Conservation (phyloP, 768 basidiomycete genomes). For the Daedalea quercina region DNA sequence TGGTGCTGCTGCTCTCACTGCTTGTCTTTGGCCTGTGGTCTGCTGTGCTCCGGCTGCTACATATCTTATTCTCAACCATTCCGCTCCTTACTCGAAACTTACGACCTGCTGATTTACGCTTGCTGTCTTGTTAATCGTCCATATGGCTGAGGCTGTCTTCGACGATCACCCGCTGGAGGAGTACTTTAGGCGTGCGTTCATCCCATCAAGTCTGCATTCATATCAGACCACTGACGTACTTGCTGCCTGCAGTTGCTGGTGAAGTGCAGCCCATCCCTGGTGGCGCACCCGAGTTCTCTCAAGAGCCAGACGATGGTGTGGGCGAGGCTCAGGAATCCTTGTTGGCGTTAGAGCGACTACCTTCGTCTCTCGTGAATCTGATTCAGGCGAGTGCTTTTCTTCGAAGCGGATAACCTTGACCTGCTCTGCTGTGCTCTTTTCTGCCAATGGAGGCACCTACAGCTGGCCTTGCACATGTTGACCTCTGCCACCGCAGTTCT, state of each 20-base stretch:
- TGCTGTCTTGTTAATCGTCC: neutral
- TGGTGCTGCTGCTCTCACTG: no score
- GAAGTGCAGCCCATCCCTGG: conserved; percentile 59
- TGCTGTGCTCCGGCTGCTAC: neutral
- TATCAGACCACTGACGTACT: neutral
- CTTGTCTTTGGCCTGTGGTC: no score
- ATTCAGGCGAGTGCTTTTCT: conserved; percentile 12
- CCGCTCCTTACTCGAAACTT: conserved; percentile 12
- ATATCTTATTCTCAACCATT: conserved; percentile 6
- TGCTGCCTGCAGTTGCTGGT: conserved; percentile 45
- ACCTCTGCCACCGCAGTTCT: no score
- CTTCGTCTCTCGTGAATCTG: conserved; percentile 5
- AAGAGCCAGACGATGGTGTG: conserved; percentile 28
- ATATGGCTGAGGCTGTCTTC: conserved; percentile 74
- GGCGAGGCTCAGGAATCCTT: neutral
- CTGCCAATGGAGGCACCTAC: no score
- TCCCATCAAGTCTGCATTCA: neutral
- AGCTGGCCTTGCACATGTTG: no score
- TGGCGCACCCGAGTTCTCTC: conserved; percentile 30
- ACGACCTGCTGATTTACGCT: neutral
- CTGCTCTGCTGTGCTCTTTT: no score
- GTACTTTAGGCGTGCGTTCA: conserved; percentile 56
- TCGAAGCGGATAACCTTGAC: no score
- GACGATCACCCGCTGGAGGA: conserved; percentile 71
- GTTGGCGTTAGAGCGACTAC: conserved; percentile 6